Evolutionary conservation across 1,284 basidiomycete genomes (phyloP).

Genomic region (Ustilago crameri): DNA sequence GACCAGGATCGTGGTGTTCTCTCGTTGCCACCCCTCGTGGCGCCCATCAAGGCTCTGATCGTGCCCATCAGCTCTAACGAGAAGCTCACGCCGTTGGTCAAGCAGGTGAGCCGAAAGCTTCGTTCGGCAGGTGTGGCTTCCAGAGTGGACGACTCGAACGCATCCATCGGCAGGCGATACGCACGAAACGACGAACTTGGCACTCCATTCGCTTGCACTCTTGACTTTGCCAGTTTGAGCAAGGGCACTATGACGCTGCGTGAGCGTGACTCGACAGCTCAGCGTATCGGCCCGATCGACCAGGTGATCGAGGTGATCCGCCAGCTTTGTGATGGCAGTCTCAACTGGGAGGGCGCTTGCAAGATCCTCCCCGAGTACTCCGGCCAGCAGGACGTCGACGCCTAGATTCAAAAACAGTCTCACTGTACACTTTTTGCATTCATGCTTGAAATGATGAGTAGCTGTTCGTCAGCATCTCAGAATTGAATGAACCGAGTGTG

Average conservation of each 20-base stretch:
- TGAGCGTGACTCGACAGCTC: conserved; percentile 92
- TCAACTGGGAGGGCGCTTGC: conserved; percentile 82
- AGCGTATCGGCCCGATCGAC: conserved; percentile 91
- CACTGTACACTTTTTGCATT: not conserved
- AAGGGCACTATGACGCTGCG: conserved; percentile 67
- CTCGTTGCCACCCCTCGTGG: conserved; percentile 87
- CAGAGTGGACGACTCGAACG: conserved; percentile 93
- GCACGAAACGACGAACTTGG: conserved; percentile 98
- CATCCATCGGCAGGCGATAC: conserved; percentile 95
- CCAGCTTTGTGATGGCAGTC: conserved; percentile 65
- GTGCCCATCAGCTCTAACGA: conserved; percentile 91
- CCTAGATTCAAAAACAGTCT: conserved; percentile 1
- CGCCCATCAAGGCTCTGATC: conserved; percentile 95
- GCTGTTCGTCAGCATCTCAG: too few relatives aligned
- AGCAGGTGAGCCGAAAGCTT: conserved; percentile 87
- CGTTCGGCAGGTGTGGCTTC: conserved; percentile 88
- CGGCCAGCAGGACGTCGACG: conserved; percentile 77
- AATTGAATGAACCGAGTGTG: too few relatives aligned
- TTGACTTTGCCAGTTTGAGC: conserved; percentile 92
- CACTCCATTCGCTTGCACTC: conserved; percentile 93
- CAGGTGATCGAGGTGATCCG: conserved; percentile 83
- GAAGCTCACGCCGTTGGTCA: conserved; percentile 84
- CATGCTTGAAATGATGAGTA: not conserved
- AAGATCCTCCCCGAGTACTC: conserved; percentile 81
- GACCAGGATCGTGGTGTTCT: conserved; percentile 75